phyloP scores from a whole-genome alignment of 345 rosid genomes.

The Toxicodendron radicans region DNA sequence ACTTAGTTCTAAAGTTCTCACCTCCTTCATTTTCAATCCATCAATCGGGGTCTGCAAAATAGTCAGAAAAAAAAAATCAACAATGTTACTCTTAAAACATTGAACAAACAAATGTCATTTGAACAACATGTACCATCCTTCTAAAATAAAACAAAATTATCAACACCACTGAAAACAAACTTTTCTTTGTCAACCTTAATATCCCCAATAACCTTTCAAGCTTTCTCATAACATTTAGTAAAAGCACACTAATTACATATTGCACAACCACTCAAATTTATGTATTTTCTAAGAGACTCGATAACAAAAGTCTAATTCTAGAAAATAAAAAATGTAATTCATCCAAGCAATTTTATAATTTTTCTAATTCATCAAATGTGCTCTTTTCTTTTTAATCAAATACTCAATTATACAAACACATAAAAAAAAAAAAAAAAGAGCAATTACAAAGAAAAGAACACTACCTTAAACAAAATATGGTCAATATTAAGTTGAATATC shows the following conservation, averaged over 20 bases:
- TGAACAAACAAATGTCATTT: neutral
- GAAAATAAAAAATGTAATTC: neutral
- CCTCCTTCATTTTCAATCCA: slow-evolving; percentile 80
- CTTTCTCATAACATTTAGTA: too few species aligned
- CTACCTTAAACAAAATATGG: slow-evolving; percentile 85
- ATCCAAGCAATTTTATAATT: neutral
- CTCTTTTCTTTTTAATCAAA: too few species aligned
- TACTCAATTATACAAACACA: too few species aligned
- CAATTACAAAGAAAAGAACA: neutral
- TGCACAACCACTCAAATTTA: too few species aligned
- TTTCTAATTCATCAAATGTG: neutral
- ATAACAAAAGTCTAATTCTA: neutral
- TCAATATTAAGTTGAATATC: slow-evolving; percentile 69
- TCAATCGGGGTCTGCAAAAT: slow-evolving; percentile 60
- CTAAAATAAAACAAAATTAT: neutral
- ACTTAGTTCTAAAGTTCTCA: slow-evolving; percentile 20
- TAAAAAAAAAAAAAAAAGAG: too few species aligned
- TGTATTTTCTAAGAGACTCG: too few species aligned
- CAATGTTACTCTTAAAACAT: neutral
- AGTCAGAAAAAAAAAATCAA: slow-evolving; percentile 12
- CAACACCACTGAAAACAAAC: too few species aligned
- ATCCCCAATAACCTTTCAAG: too few species aligned
- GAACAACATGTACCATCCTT: neutral
- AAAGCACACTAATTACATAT: too few species aligned
- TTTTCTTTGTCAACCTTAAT: too few species aligned